Conservation (phyloP, 192 early-diverging fungal genomes). For the Podila verticillata region DNA sequence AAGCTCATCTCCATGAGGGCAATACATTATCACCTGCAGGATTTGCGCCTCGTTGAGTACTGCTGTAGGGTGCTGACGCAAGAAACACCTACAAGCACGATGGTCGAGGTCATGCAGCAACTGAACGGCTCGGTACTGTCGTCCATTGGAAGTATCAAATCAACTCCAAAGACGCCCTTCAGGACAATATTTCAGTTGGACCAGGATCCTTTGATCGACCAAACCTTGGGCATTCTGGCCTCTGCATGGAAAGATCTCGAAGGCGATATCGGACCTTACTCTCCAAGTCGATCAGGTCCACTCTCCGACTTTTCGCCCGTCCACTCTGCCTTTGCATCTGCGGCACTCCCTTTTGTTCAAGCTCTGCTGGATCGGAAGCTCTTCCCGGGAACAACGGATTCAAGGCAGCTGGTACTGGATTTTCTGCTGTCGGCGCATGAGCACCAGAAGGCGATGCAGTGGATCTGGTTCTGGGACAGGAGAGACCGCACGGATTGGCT, state of each 20-base stretch:
- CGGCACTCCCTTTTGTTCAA: slow-evolving; percentile 20
- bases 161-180: background rate
- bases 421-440: slow-evolving; percentile 4
- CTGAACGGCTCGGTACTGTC: slow-evolving; percentile 23
- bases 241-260: slow-evolving; percentile 22
- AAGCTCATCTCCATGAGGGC: background rate
- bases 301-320: slow-evolving; percentile 1
- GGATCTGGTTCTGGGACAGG: slow-evolving; percentile 30
- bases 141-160: background rate
- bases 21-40: slow-evolving; percentile 24
- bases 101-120: slow-evolving; percentile 8
- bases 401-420: slow-evolving; percentile 21
- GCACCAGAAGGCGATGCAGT: slow-evolving; percentile 20
- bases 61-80: slow-evolving; percentile 22
- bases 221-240: slow-evolving; percentile 25
- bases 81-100: slow-evolving; percentile 12
- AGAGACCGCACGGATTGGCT: slow-evolving; percentile 32
- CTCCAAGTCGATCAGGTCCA: background rate
- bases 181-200: slow-evolving; percentile 16
- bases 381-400: slow-evolving; percentile 10
- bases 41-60: slow-evolving; percentile 31
- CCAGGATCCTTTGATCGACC: slow-evolving; percentile 32
- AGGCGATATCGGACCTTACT: background rate
- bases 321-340: slow-evolving; percentile 19
- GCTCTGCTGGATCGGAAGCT: slow-evolving; percentile 19